phyloP scores from a whole-genome alignment of 2,329 filamentous ascomycete genomes.

The Diplodia corticola region DNA sequence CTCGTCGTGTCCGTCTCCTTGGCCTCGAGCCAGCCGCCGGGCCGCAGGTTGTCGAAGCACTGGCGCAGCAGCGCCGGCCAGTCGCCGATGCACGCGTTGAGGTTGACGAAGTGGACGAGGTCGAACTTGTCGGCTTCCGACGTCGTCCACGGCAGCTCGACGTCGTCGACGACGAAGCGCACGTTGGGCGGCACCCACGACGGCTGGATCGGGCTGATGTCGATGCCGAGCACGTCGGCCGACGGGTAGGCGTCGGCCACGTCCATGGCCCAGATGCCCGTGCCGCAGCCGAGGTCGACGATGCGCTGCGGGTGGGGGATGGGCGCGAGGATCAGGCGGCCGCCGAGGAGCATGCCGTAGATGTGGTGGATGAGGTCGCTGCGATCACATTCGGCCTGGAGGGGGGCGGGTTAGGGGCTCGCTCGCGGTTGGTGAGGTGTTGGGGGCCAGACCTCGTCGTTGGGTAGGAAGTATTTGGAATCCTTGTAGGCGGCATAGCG shows the following conservation, averaged over 20 bases:
- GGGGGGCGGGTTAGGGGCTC: slow-evolving; percentile 26
- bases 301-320: slow-evolving; percentile 28
- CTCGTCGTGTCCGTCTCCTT: slow-evolving; percentile 41
- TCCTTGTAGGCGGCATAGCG: slow-evolving; percentile 41
- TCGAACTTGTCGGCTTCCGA: slow-evolving; percentile 30
- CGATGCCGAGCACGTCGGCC: slow-evolving; percentile 45
- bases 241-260: slow-evolving; percentile 37
- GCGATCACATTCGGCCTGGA: slow-evolving; percentile 37
- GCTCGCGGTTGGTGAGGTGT: not conserved
- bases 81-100: slow-evolving; percentile 31
- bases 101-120: slow-evolving; percentile 29
- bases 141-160: slow-evolving; percentile 37
- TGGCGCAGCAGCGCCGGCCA: slow-evolving; percentile 31
- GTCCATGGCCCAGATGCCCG: slow-evolving; percentile 39
- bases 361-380: slow-evolving; percentile 43
- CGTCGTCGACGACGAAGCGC: slow-evolving; percentile 53
- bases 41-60: slow-evolving; percentile 41
- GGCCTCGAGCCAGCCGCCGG: slow-evolving; percentile 54
- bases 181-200: slow-evolving; percentile 51
- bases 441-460: slow-evolving; percentile 33
- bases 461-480: slow-evolving; percentile 37
- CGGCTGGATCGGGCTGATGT: slow-evolving; percentile 50
- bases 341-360: slow-evolving; percentile 38
- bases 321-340: slow-evolving; percentile 40
- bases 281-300: slow-evolving; percentile 37